Conservation (phyloP, 2,329 filamentous ascomycete genomes). For the Bipolaris cookei region DNA sequence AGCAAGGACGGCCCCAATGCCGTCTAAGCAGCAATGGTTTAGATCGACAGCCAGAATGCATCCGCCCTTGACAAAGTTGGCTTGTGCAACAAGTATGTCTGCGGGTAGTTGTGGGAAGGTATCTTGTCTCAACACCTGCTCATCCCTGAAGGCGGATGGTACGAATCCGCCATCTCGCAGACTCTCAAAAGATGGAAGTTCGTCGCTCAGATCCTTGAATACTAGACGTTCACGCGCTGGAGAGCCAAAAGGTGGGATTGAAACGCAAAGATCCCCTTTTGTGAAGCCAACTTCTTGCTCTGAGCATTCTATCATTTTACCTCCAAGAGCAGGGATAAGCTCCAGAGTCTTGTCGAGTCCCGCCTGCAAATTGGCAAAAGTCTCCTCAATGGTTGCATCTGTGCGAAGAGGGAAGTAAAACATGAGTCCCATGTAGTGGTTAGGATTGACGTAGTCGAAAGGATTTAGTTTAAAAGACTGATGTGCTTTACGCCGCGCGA, state of each 20-base stretch:
- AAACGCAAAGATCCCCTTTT: slow-evolving; percentile 33
- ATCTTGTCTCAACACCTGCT: slow-evolving; percentile 17
- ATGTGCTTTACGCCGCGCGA: slow-evolving; percentile 24
- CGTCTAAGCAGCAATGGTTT: slow-evolving; percentile 32
- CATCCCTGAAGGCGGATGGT: slow-evolving; percentile 27
- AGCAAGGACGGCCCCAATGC: slow-evolving; percentile 28
- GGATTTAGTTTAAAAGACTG: slow-evolving; percentile 42
- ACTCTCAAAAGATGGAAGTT: slow-evolving; percentile 25
- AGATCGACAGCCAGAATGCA: slow-evolving; percentile 30
- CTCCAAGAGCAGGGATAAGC: slow-evolving; percentile 48
- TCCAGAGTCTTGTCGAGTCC: slow-evolving; percentile 47
- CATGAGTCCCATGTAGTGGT: slow-evolving; percentile 39
- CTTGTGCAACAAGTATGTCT: slow-evolving; percentile 36
- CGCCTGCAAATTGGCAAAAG: slow-evolving; percentile 42
- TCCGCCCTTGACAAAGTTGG: slow-evolving; percentile 38
- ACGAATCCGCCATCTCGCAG: slow-evolving; percentile 24
- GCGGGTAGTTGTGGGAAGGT: slow-evolving; percentile 27
- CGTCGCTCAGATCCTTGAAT: slow-evolving; percentile 28
- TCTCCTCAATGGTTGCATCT: slow-evolving; percentile 34
- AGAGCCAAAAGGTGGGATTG: slow-evolving; percentile 22
- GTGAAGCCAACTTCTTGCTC: slow-evolving; percentile 38
- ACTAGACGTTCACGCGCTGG: slow-evolving; percentile 11
- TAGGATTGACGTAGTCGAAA: slow-evolving; percentile 35
- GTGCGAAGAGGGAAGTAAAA: slow-evolving; percentile 47
- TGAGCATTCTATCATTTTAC: slow-evolving; percentile 44